Conservation (phyloP, 495 filamentous ascomycete genomes). For the Filosporella fistucella region DNA sequence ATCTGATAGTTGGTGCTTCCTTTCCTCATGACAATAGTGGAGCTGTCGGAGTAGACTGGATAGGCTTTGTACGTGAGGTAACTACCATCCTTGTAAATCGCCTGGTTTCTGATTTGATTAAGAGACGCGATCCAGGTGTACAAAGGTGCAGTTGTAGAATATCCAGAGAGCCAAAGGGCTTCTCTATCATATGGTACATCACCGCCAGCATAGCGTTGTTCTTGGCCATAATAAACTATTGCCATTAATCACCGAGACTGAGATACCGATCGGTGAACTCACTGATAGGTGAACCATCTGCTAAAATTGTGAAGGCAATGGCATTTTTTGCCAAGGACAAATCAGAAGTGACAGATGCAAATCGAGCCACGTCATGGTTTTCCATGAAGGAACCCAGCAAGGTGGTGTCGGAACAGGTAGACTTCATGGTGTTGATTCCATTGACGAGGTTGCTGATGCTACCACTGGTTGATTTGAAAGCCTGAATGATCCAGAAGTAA, state of each 20-base stretch:
- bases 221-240: conserved; percentile 61
- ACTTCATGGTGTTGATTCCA: conserved; percentile 52
- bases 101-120: conserved; percentile 57
- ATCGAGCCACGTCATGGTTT: conserved; percentile 74
- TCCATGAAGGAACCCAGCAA: conserved; percentile 72
- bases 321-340: conserved; percentile 61
- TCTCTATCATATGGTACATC: conserved; percentile 64
- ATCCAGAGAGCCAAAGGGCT: conserved; percentile 66
- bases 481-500: conserved; percentile 56
- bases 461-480: conserved; percentile 56
- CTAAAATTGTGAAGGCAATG: conserved; percentile 66
- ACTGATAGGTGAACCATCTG: conserved; percentile 61
- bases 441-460: conserved; percentile 55
- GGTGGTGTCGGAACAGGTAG: conserved; percentile 52
- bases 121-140: conserved; percentile 54
- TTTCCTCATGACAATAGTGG: conserved; percentile 62
- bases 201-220: conserved; percentile 61
- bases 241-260: too few relatives aligned
- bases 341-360: conserved; percentile 52
- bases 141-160: conserved; percentile 51
- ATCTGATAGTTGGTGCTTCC: conserved; percentile 48
- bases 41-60: conserved; percentile 50
- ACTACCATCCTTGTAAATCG: conserved; percentile 36
- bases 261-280: not conserved
- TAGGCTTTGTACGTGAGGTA: conserved; percentile 52